Evolutionary conservation across 768 basidiomycete species (phyloP).

Genomic region (Rhodotorula taiwanensis): DNA sequence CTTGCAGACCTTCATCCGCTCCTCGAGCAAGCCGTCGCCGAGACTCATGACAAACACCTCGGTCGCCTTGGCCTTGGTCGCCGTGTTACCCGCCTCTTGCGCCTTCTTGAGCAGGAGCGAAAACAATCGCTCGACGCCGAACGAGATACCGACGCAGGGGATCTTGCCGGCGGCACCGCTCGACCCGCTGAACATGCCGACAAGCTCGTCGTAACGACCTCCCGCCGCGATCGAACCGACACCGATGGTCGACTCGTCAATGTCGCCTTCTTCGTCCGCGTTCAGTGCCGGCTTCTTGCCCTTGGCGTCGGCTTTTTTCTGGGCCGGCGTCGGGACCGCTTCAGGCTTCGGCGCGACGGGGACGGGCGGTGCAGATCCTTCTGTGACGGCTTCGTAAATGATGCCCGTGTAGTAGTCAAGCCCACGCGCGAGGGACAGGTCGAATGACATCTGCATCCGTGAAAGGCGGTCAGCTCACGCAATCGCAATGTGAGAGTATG

Average conservation of each 20-base stretch:
- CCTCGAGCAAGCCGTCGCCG: constrained; percentile 78
- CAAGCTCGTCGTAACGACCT: constrained; percentile 91
- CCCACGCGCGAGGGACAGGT: constrained; percentile 92
- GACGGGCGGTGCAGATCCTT: constrained; percentile 85
- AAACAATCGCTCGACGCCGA: constrained; percentile 90
- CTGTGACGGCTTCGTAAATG: constrained; percentile 92
- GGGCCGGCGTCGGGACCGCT: constrained; percentile 39
- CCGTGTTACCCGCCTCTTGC: constrained; percentile 50
- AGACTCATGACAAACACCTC: constrained; percentile 90
- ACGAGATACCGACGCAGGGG: constrained; percentile 86
- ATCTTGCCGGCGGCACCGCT: constrained; percentile 45
- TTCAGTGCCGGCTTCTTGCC: constrained; percentile 44
- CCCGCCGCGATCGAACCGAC: constrained; percentile 99
- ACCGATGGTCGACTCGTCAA: constrained; percentile 87
- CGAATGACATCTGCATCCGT: constrained; percentile 72
- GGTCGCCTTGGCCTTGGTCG: constrained; percentile 60
- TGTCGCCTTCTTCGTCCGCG: constrained; percentile 63
- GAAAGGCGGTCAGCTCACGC: neutral
- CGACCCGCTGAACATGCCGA: constrained; percentile 64
- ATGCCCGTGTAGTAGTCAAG: constrained; percentile 98
- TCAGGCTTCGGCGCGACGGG: constrained; percentile 52
- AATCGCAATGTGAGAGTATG: no score
- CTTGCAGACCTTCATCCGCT: constrained; percentile 70
- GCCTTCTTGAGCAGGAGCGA: constrained; percentile 82
- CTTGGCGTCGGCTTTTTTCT: constrained; percentile 44